Percentiles rank a stretch among this genome's conserved stretches.
These are phyloP conservation scores for Globisporangium radiosum DNA, from an alignment of 352 stramenopile species.

Conservation along the genomic window DNA sequence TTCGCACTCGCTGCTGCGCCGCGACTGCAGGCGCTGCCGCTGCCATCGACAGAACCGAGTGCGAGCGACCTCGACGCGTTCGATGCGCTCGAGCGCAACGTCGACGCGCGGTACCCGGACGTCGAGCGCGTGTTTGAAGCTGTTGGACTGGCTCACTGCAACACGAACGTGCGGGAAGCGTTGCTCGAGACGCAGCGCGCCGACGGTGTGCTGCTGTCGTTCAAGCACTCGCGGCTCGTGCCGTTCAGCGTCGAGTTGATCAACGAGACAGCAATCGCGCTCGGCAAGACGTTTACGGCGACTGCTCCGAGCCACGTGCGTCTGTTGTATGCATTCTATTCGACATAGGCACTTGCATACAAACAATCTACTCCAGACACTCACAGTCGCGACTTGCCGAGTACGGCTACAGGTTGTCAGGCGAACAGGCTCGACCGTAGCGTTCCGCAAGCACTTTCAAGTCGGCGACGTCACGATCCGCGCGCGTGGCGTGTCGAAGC, in stretches of 20 bases:
- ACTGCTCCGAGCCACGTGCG: background rate
- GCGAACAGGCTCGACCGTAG: background rate
- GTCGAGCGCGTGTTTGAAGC: slow-evolving; percentile 6
- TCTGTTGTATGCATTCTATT: background rate
- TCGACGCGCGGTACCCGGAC: slow-evolving; percentile 7
- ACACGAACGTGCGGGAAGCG: slow-evolving; percentile 3
- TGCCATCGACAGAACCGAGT: background rate
- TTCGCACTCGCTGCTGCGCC: background rate
- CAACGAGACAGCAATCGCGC: slow-evolving; percentile 2
- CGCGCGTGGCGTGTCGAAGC: slow-evolving; percentile 3
- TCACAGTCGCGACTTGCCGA: background rate
- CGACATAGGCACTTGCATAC: too few relatives aligned
- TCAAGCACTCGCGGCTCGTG: slow-evolving; percentile 8
- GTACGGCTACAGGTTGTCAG: background rate
- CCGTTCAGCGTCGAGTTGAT: slow-evolving; percentile 7
- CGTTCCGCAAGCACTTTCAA: slow-evolving; percentile 11
- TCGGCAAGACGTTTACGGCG: background rate
- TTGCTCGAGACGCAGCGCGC: background rate
- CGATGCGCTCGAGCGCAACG: background rate
- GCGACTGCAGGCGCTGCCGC: background rate
- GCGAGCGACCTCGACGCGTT: background rate
- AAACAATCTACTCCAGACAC: too few relatives aligned
- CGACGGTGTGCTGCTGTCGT: slow-evolving; percentile 2
- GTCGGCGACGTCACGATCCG: background rate
- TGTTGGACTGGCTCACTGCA: background rate